Conservation (phyloP, 768 basidiomycete species). For the Paxillus involutus region DNA sequence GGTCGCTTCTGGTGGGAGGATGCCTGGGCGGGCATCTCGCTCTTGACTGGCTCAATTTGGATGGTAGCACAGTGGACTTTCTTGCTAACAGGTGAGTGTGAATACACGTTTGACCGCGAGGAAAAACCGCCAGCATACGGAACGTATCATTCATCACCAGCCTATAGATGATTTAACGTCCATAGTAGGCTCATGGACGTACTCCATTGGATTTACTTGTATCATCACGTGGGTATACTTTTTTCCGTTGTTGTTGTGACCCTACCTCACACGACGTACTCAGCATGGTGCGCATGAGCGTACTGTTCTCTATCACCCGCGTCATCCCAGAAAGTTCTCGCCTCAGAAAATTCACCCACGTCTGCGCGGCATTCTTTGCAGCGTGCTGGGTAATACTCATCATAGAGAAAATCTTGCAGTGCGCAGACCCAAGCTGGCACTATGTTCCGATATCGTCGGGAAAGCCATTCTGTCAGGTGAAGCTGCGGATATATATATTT, state of each 20-base stretch:
- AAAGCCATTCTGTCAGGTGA: slow-evolving; percentile 11
- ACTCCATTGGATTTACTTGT: slow-evolving; percentile 7
- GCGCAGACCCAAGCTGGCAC: slow-evolving; percentile 11
- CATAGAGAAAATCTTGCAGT: slow-evolving; percentile 6
- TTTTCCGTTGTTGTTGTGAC: background rate
- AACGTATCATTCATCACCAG: background rate
- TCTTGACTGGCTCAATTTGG: slow-evolving; percentile 13
- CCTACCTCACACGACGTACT: background rate
- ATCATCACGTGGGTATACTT: slow-evolving; percentile 6
- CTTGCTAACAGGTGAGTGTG: slow-evolving; percentile 4
- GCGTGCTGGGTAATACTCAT: slow-evolving; percentile 7
- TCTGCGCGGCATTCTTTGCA: slow-evolving; percentile 5
- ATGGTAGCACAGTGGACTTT: slow-evolving; percentile 10
- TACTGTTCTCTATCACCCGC: slow-evolving; percentile 20
- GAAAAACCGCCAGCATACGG: background rate
- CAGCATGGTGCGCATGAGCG: slow-evolving; percentile 18
- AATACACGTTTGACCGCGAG: background rate
- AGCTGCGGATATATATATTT: slow-evolving; percentile 4
- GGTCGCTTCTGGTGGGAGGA: slow-evolving; percentile 22
- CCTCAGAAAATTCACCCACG: slow-evolving; percentile 10
- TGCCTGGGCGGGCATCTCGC: slow-evolving; percentile 10
- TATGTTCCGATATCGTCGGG: background rate
- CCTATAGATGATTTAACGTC: slow-evolving; percentile 7
- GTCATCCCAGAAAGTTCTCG: slow-evolving; percentile 3
- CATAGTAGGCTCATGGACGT: slow-evolving; percentile 8